These are phyloP conservation scores for Yamadazyma atlantica DNA, from an alignment of 1,139 yeast genomes.

Conservation along the genomic window DNA sequence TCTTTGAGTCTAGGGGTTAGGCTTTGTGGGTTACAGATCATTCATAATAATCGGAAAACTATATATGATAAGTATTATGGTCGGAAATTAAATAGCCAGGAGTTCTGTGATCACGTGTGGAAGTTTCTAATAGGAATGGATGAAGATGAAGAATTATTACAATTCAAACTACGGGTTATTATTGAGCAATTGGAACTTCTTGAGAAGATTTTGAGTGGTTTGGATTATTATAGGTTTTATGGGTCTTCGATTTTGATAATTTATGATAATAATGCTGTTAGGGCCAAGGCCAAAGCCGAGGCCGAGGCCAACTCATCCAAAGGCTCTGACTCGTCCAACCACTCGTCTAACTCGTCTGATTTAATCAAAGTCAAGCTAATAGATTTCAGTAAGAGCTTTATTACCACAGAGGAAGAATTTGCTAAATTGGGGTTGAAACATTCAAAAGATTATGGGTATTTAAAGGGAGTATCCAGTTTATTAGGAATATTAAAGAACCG, in stretches of 20 bases:
- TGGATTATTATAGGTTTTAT: slow-evolving; percentile 84
- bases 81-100: slow-evolving; percentile 72
- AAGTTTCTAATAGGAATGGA: slow-evolving; percentile 58
- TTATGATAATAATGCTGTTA: slow-evolving; percentile 59
- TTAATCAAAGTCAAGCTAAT: slow-evolving; percentile 62
- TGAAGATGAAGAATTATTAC: neutral
- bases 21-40: slow-evolving; percentile 92
- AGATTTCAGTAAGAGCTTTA: slow-evolving; percentile 94
- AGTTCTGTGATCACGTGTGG: slow-evolving; percentile 71
- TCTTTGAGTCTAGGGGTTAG: slow-evolving; percentile 84
- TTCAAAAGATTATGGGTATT: slow-evolving; percentile 68
- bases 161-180: slow-evolving; percentile 27
- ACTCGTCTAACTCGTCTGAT: too few species aligned
- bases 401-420: slow-evolving; percentile 23
- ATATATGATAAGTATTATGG: slow-evolving; percentile 92
- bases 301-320: too few species aligned
- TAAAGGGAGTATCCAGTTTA: slow-evolving; percentile 75
- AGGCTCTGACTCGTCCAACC: too few species aligned
- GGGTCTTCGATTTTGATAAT: slow-evolving; percentile 87
- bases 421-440: slow-evolving; percentile 13
- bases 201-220: slow-evolving; percentile 48
- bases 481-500: slow-evolving; percentile 52
- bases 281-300: too few species aligned
- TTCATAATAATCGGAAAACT: slow-evolving; percentile 59
- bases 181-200: slow-evolving; percentile 61